Conservation (phyloP, 1,139 yeast species). For the Citeromyces siamensis region DNA sequence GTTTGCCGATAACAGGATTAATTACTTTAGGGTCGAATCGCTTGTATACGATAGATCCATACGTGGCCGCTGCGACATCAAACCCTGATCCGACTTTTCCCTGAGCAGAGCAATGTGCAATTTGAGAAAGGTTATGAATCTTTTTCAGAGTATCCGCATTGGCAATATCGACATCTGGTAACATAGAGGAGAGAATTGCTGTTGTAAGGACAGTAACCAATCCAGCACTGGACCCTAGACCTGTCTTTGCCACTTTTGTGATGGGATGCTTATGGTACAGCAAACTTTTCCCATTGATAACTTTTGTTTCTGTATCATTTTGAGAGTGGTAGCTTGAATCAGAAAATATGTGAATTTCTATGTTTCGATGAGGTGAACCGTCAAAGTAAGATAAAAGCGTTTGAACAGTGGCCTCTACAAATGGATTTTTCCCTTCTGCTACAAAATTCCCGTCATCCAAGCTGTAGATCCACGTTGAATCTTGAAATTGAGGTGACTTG, state of each 20-base stretch:
- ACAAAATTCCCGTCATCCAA: conserved; percentile 4
- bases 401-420: conserved; percentile 49
- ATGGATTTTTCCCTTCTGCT: conserved; percentile 46
- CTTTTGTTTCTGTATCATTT: conserved; percentile 24
- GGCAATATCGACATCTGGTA: conserved; percentile 20
- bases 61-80: conserved; percentile 92
- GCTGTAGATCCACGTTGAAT: conserved; percentile 58
- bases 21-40: conserved; percentile 54
- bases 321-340: conserved; percentile 90
- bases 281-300: conserved; percentile 31
- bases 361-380: conserved; percentile 19
- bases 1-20: conserved; percentile 14
- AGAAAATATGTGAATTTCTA: conserved; percentile 56
- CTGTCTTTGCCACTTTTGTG: conserved; percentile 78
- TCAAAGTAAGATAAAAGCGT: conserved; percentile 41
- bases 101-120: conserved; percentile 90
- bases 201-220: conserved; percentile 73
- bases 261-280: conserved; percentile 49
- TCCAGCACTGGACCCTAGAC: conserved; percentile 94
- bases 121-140: conserved; percentile 76
- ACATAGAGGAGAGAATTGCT: conserved; percentile 42
- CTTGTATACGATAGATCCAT: conserved; percentile 74
- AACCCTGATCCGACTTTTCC: conserved; percentile 94
- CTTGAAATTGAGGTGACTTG: conserved; percentile 67
- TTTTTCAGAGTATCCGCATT: conserved; percentile 15